Evolutionary conservation across 2,329 filamentous ascomycete genomes (phyloP).

Genomic region (Aspergillus chevalieri): DNA sequence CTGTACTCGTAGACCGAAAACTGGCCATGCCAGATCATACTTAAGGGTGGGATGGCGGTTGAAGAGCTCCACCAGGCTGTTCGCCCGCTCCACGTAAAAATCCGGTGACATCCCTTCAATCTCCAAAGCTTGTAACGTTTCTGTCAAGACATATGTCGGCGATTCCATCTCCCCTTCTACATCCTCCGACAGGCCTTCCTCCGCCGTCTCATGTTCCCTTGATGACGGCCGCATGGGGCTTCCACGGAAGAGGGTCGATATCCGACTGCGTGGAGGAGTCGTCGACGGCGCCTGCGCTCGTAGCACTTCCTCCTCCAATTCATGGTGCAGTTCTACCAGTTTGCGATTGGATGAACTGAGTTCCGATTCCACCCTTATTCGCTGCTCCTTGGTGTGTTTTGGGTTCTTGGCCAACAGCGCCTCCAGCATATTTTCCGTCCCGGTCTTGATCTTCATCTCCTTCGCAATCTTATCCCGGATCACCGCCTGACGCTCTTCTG

Average conservation of each 20-base stretch:
- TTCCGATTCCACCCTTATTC: constrained; percentile 74
- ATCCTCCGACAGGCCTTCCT: constrained; percentile 45
- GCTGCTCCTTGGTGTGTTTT: constrained; percentile 87
- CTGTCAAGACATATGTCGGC: constrained; percentile 82
- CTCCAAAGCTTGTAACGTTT: constrained; percentile 85
- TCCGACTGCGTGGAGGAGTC: constrained; percentile 43
- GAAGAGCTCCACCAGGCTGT: constrained; percentile 92
- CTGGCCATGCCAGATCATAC: constrained; percentile 92
- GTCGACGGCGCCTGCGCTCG: constrained; percentile 51
- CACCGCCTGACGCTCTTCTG: constrained; percentile 67
- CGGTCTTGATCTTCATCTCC: constrained; percentile 96
- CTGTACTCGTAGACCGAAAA: constrained; percentile 90
- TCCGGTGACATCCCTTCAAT: constrained; percentile 81
- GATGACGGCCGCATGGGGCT: constrained; percentile 50
- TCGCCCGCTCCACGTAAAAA: constrained; percentile 90
- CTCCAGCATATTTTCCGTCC: constrained; percentile 95
- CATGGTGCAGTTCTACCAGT: constrained; percentile 53
- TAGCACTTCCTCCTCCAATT: constrained; percentile 56
- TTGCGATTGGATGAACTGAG: constrained; percentile 79
- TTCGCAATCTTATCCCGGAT: constrained; percentile 84
- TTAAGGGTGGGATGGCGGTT: constrained; percentile 88
- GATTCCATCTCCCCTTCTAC: constrained; percentile 67
- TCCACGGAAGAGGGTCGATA: constrained; percentile 54
- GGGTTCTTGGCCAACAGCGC: constrained; percentile 90
- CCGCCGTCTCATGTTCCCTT: constrained; percentile 32